Conservation (phyloP, 78 protist genomes). For the Acrasis kona region DNA sequence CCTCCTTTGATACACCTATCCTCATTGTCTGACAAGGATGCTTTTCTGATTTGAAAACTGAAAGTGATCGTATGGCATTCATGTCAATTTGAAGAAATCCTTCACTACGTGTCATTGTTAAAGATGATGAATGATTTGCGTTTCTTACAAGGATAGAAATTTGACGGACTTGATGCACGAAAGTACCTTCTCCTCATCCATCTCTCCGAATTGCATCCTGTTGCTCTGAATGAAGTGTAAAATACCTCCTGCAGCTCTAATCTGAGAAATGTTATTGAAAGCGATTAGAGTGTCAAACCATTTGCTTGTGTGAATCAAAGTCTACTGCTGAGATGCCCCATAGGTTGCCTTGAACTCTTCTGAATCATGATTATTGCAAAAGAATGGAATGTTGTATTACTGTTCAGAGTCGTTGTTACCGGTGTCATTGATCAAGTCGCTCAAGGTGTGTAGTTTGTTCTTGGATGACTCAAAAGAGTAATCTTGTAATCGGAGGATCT, state of each 20-base stretch:
- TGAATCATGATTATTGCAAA: too few relatives aligned
- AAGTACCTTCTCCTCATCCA: background rate
- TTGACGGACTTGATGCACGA: background rate
- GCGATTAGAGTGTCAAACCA: too few relatives aligned
- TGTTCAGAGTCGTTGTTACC: background rate
- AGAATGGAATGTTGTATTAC: background rate
- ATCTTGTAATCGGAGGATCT: background rate
- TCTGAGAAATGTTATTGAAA: too few relatives aligned
- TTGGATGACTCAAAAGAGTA: background rate
- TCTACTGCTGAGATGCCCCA: background rate
- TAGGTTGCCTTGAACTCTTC: background rate
- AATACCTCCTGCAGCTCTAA: background rate
- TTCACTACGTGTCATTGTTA: background rate
- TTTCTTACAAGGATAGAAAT: background rate
- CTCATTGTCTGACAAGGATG: background rate
- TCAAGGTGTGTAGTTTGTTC: background rate
- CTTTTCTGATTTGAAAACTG: background rate
- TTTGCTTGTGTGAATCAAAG: background rate
- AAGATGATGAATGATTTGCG: background rate
- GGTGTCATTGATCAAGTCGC: background rate
- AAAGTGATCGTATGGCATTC: background rate
- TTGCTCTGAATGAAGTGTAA: background rate
- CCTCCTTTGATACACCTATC: background rate
- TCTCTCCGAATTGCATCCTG: background rate
- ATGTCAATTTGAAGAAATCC: background rate